Evolutionary conservation across 192 early-diverging fungal species (phyloP).

Genomic region (Glomus cerebriforme): DNA sequence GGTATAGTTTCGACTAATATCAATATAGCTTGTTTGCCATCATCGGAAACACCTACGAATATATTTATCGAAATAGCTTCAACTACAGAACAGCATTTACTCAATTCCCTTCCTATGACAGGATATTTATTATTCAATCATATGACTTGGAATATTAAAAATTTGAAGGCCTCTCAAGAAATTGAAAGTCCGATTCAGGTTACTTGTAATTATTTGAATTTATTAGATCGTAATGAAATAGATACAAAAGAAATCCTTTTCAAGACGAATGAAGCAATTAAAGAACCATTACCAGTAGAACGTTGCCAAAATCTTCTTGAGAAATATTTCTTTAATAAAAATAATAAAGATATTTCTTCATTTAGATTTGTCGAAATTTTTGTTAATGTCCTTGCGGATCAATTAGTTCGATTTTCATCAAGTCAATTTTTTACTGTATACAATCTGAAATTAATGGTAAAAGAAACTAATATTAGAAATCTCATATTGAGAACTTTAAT

Average conservation of each 20-base stretch:
- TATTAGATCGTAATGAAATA: background rate
- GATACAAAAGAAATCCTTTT: slow-evolving; percentile 28
- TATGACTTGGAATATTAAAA: slow-evolving; percentile 27
- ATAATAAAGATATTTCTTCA: background rate
- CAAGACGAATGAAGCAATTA: background rate
- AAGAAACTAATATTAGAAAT: slow-evolving; percentile 17
- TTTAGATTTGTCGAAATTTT: slow-evolving; percentile 35
- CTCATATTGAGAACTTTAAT: slow-evolving; percentile 12
- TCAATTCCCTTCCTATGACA: slow-evolving; percentile 16
- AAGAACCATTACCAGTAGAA: background rate
- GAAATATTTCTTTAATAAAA: slow-evolving; percentile 31
- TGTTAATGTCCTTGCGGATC: slow-evolving; percentile 34
- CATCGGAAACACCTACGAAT: background rate
- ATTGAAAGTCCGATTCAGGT: slow-evolving; percentile 25
- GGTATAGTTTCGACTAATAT: background rate
- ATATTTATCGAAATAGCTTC: slow-evolving; percentile 33
- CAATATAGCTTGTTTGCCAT: background rate
- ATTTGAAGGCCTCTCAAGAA: slow-evolving; percentile 23
- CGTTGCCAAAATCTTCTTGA: slow-evolving; percentile 18
- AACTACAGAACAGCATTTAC: slow-evolving; percentile 19
- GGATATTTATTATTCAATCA: background rate
- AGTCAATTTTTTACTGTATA: slow-evolving; percentile 29
- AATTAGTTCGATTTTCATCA: slow-evolving; percentile 34
- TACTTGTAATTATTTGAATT: slow-evolving; percentile 25
- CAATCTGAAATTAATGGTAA: slow-evolving; percentile 30